Conservation (phyloP, 148 eudicot species). For the Dianthus caryophyllus region DNA sequence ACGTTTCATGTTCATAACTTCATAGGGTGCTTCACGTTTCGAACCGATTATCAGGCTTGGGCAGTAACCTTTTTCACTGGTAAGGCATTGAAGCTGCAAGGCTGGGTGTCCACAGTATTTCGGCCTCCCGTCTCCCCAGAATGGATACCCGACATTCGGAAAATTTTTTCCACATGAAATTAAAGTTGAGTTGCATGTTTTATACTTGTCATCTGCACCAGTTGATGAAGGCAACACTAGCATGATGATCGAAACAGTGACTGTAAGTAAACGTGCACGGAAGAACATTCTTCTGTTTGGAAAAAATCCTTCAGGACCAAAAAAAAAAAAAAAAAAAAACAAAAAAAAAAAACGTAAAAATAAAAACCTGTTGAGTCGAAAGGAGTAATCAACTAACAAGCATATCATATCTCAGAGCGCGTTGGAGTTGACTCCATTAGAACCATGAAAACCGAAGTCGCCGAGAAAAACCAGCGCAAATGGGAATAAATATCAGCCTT, state of each 20-base stretch:
- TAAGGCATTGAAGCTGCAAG: slow-evolving; percentile 19
- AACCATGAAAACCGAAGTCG: too few relatives aligned
- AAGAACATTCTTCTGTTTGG: too few relatives aligned
- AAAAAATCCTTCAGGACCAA: too few relatives aligned
- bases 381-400: too few relatives aligned
- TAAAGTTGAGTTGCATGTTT: not conserved
- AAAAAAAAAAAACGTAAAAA: too few relatives aligned
- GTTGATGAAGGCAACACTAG: not conserved
- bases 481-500: too few relatives aligned
- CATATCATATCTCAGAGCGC: too few relatives aligned
- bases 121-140: slow-evolving; percentile 23
- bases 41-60: not conserved
- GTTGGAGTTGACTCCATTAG: too few relatives aligned
- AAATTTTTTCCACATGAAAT: slow-evolving; percentile 19
- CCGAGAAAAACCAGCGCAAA: too few relatives aligned
- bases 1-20: not conserved
- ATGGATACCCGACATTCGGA: slow-evolving; percentile 22
- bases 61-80: not conserved
- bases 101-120: slow-evolving; percentile 17
- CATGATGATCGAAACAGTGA: not conserved
- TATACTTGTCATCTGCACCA: not conserved
- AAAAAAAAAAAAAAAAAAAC: too few relatives aligned
- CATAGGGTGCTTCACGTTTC: not conserved
- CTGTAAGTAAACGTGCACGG: too few relatives aligned
- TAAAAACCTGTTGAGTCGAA: too few relatives aligned